A percentile compares a stretch with the other conserved stretches of the same genome.
Conservation (phyloP, 2,329 filamentous ascomycete genomes). For the Claviceps fusiformis region DNA sequence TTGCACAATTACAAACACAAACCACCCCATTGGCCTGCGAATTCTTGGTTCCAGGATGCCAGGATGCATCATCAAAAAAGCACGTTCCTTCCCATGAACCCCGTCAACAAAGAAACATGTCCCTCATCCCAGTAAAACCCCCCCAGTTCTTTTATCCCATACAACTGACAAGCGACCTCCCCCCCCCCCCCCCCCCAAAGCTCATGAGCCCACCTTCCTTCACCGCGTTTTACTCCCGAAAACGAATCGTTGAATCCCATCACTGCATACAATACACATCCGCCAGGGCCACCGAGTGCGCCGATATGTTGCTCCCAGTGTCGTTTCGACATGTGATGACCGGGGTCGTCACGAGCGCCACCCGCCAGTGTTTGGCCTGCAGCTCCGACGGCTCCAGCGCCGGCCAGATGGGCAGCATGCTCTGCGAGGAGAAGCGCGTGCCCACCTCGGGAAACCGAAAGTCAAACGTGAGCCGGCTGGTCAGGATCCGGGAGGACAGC, state of each 20-base stretch:
- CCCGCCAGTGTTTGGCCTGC: conserved; percentile 35
- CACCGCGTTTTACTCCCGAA: no score
- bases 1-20: no score
- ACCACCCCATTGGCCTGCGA: no score
- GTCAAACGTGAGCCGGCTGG: conserved; percentile 29
- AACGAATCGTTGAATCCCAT: neutral
- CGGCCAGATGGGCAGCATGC: conserved; percentile 34
- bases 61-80: no score
- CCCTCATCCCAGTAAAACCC: no score
- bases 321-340: conserved; percentile 41
- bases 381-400: conserved; percentile 26
- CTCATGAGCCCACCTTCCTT: no score
- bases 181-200: no score
- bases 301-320: conserved; percentile 28
- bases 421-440: conserved; percentile 32
- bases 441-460: conserved; percentile 37
- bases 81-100: no score
- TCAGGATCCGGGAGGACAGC: conserved; percentile 33
- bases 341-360: conserved; percentile 41
- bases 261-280: conserved; percentile 37
- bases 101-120: no score
- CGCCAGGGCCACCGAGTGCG: conserved; percentile 30
- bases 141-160: no score
- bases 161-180: no score
- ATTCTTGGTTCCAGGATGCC: no score